A percentile compares a stretch with the other conserved stretches of the same genome.
These are phyloP conservation scores for Epichloe brachyelytri DNA, from an alignment of 2,329 filamentous ascomycete genomes.

Conservation along the genomic window DNA sequence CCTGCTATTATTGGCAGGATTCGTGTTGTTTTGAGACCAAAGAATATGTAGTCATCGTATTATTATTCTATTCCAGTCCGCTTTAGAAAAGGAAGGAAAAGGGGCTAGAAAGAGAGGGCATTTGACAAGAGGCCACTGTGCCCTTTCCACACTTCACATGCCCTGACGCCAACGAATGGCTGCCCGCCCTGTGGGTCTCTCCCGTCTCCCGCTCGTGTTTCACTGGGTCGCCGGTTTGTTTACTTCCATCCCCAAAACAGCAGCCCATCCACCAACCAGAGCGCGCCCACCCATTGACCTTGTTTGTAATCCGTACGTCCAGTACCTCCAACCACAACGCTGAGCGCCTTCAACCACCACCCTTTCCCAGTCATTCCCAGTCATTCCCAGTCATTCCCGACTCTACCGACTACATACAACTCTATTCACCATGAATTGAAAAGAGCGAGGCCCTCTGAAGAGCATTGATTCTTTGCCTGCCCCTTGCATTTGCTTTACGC, in stretches of 20 bases:
- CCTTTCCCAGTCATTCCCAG: not conserved
- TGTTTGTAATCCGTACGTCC: too few relatives aligned
- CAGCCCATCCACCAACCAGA: constrained; percentile 5
- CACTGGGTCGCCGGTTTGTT: constrained; percentile 15
- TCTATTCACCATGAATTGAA: not conserved
- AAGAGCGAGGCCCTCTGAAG: not conserved
- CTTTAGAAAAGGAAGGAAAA: too few relatives aligned
- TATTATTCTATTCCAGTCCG: too few relatives aligned
- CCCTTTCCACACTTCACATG: too few relatives aligned
- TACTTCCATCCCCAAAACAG: constrained; percentile 23
- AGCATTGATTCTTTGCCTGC: constrained; percentile 6
- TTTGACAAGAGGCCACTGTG: too few relatives aligned
- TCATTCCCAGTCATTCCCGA: not conserved
- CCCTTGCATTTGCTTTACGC: constrained; percentile 1
- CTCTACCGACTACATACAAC: not conserved
- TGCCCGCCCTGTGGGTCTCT: too few relatives aligned
- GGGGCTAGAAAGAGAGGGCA: too few relatives aligned
- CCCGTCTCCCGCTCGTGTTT: too few relatives aligned
- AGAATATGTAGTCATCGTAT: too few relatives aligned
- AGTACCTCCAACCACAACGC: not conserved
- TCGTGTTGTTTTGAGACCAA: too few relatives aligned
- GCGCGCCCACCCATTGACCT: constrained; percentile 5
- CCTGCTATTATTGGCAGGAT: too few relatives aligned
- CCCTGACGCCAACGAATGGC: too few relatives aligned
- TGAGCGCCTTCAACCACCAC: not conserved